A percentile compares a stretch with the other conserved stretches of the same genome.
These are phyloP conservation scores for Aspergillus tubingensis DNA, from an alignment of 2,329 filamentous ascomycete genomes.

Conservation along the genomic window DNA sequence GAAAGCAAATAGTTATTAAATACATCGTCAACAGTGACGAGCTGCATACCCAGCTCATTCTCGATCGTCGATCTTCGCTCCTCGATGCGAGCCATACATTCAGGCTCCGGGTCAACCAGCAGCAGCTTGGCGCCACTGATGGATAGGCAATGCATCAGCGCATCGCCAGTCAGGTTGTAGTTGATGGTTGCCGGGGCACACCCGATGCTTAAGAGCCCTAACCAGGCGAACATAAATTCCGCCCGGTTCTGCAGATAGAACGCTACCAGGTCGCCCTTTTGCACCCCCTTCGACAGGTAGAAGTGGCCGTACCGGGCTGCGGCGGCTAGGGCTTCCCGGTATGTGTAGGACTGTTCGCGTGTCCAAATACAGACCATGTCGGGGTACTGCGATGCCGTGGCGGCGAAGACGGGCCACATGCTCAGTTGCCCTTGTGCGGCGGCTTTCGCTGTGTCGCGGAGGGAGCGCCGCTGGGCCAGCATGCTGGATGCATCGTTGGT, in stretches of 20 bases:
- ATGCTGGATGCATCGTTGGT: slow-evolving; percentile 60
- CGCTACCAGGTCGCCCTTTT: slow-evolving; percentile 62
- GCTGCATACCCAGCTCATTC: slow-evolving; percentile 59
- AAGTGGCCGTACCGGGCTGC: slow-evolving; percentile 63
- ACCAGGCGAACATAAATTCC: slow-evolving; percentile 67
- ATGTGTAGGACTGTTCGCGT: slow-evolving; percentile 62
- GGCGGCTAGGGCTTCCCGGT: slow-evolving; percentile 57
- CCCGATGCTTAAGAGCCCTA: slow-evolving; percentile 66
- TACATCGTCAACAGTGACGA: slow-evolving; percentile 55
- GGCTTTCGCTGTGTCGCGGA: slow-evolving; percentile 51
- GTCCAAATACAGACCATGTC: slow-evolving; percentile 68
- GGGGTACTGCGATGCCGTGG: slow-evolving; percentile 54
- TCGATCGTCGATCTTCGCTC: slow-evolving; percentile 52
- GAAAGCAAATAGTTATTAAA: slow-evolving; percentile 49
- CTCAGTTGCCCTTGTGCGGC: slow-evolving; percentile 56
- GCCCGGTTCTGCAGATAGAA: slow-evolving; percentile 69
- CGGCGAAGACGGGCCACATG: slow-evolving; percentile 67
- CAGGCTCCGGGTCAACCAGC: slow-evolving; percentile 60
- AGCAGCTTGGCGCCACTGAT: slow-evolving; percentile 59
- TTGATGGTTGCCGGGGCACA: slow-evolving; percentile 72
- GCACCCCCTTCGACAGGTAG: slow-evolving; percentile 61
- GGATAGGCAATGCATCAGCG: slow-evolving; percentile 65
- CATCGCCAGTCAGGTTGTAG: slow-evolving; percentile 65
- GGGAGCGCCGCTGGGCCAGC: slow-evolving; percentile 44
- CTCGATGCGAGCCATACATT: slow-evolving; percentile 59